Base-by-base conservation (phyloP, 2,329 filamentous ascomycete species). In the Berkeleyomyces basicola region DNA sequence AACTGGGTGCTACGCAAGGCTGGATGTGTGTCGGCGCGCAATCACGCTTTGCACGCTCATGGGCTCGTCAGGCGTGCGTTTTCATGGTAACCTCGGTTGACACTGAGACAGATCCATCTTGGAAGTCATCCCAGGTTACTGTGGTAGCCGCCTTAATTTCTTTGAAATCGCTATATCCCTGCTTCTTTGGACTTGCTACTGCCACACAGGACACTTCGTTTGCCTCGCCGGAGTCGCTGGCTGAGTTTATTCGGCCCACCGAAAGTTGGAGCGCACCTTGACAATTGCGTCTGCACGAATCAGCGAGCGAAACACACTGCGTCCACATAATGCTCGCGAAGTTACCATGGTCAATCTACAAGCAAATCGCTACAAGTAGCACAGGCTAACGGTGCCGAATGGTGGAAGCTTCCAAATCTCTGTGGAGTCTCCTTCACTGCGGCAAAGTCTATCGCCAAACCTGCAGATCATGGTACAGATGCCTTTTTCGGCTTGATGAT, bases 21-120 rank as follows among this genome's bases (percentile, higher is more conserved):
- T 84, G 80, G 80, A 69, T 83, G 74, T 72, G 5, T 74, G 74
- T 31, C 76, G 80, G 0, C 73, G 78, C 4, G 77, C 78, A 3
- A 69, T 82, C 42, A 75, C 73, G n/a, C 55, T 71, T 82, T 43
- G 78, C 75, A 0, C 79, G 67, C 74, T 79, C 39, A 76, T 82
- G 71, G 77, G 78, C 70, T 78, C 11, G 78, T 64, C 70, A 59
- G 67, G 68, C 61, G 65, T 70, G 44, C 67, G 68, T n/a, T 43
- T 67, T 71, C 9, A 67, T 76, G 2, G 71, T 74, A 58, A 75
- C 74, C 1, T 74, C 74, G 1, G 46, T 64, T 7, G 73, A 77
- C 42, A 70, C 73, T 0, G 67, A 68, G 0, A 68, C 71, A 0
- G 68, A 75, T 33, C 71, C 71, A 68, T 11, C 69, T 65, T 61